These are phyloP conservation scores for Flaveria bidentis DNA, from an alignment of 129 eudicot genomes.

Conservation along the genomic window DNA sequence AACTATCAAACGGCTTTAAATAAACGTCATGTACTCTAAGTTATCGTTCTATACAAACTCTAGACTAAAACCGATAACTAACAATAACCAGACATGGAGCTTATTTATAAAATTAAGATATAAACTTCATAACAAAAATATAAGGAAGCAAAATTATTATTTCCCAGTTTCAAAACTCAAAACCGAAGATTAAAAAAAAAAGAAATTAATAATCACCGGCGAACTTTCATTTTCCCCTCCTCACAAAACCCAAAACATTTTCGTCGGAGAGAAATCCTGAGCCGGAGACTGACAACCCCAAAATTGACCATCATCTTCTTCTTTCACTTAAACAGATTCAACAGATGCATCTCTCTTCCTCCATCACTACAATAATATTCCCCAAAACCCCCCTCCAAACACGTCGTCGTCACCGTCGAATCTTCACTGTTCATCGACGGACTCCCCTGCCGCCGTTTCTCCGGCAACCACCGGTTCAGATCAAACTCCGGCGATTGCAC, in stretches of 20 bases:
- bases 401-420: conserved; percentile 73
- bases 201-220: conserved; percentile 34
- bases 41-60: too few relatives aligned
- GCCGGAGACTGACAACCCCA: conserved; percentile 41
- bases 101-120: neutral
- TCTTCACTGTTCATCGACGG: conserved; percentile 85
- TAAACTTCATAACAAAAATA: neutral
- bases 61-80: too few relatives aligned
- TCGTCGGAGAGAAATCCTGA: conserved; percentile 62
- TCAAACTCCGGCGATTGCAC: conserved; percentile 37
- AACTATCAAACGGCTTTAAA: too few relatives aligned
- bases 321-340: conserved; percentile 57
- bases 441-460: conserved; percentile 65
- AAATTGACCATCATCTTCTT: conserved; percentile 19
- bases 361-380: conserved; percentile 25
- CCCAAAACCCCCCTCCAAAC: conserved; percentile 50
- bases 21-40: too few relatives aligned
- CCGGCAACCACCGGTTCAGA: conserved; percentile 6
- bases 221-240: conserved; percentile 74
- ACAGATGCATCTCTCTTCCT: conserved; percentile 47
- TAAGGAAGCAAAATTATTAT: neutral
- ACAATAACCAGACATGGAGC: too few relatives aligned
- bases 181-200: conserved; percentile 10
- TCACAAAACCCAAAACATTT: conserved; percentile 19
- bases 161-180: conserved; percentile 14